Percentiles rank a stretch among this genome's conserved stretches.
phyloP scores from a whole-genome alignment of 2,329 filamentous ascomycete species.

The Scleromitrula shiraiana region DNA sequence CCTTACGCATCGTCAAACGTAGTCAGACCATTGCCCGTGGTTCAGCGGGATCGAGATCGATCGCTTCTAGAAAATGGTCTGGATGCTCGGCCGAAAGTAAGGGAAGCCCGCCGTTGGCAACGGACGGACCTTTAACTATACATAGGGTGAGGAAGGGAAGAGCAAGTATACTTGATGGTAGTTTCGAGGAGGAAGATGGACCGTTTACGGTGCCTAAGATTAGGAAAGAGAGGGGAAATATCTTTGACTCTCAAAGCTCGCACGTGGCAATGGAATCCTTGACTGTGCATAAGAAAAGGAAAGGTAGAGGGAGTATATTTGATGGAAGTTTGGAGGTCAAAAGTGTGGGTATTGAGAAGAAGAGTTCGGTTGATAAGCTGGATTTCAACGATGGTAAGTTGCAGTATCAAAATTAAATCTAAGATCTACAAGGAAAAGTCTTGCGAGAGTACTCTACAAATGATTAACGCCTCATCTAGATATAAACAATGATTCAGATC shows the following conservation, averaged over 20 bases:
- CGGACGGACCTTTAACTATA: constrained; percentile 25
- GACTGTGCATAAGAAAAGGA: constrained; percentile 16
- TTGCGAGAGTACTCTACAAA: too few species aligned
- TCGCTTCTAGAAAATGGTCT: constrained; percentile 17
- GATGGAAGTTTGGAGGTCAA: constrained; percentile 14
- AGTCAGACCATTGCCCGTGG: constrained; percentile 25
- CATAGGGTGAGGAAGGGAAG: constrained; percentile 22
- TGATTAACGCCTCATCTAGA: too few species aligned
- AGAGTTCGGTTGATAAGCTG: not conserved
- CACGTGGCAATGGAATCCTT: constrained; percentile 20
- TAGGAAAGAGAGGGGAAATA: constrained; percentile 19
- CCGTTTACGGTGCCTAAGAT: constrained; percentile 12
- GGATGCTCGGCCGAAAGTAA: constrained; percentile 18
- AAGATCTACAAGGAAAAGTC: too few species aligned
- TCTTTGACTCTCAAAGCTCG: constrained; percentile 22
- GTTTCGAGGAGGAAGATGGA: too few species aligned
- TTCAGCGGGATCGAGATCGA: constrained; percentile 17
- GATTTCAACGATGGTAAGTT: not conserved
- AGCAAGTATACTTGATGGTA: constrained; percentile 15
- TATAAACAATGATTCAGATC: not conserved
- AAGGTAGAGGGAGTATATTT: constrained; percentile 16
- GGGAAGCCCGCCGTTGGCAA: constrained; percentile 23
- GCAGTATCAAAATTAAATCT: too few species aligned
- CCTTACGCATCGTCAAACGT: constrained; percentile 44
- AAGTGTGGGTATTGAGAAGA: not conserved